Evolutionary conservation across 2,329 filamentous ascomycete species (phyloP).

Genomic region (Trichoderma atroviride): DNA sequence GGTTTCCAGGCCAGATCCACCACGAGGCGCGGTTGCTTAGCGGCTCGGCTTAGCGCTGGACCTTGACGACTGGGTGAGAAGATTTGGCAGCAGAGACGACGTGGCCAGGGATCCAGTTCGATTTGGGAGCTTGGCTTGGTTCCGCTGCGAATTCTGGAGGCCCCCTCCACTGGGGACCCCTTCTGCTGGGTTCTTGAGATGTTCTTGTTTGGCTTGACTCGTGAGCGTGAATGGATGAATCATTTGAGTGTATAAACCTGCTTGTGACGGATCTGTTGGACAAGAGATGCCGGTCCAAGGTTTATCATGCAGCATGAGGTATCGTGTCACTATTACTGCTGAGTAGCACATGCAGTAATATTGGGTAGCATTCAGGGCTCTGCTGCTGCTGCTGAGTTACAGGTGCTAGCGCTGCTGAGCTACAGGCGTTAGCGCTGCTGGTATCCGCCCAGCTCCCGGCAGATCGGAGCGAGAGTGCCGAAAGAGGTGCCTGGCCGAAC

Average conservation of each 20-base stretch:
- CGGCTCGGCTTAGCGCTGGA: constrained; percentile 10
- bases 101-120: constrained; percentile 3
- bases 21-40: constrained; percentile 20
- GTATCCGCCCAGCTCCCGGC: background rate
- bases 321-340: background rate
- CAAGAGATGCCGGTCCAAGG: background rate
- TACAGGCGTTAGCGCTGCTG: background rate
- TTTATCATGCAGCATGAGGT: background rate
- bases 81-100: constrained; percentile 7
- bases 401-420: too few species aligned
- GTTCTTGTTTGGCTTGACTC: background rate
- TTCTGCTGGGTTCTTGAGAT: background rate
- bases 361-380: background rate
- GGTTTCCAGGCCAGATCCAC: constrained; percentile 12
- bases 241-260: background rate
- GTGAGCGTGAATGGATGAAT: background rate
- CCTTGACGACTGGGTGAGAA: constrained; percentile 20
- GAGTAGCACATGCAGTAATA: background rate
- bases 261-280: background rate
- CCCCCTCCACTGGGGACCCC: background rate
- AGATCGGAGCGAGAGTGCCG: constrained; percentile 23
- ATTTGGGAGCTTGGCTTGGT: background rate
- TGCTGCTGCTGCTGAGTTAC: background rate
- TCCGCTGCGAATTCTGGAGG: background rate
- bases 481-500: constrained; percentile 1